Base-by-base conservation (phyloP, 164 flowering plant species). In the Aristolochia contorta region DNA sequence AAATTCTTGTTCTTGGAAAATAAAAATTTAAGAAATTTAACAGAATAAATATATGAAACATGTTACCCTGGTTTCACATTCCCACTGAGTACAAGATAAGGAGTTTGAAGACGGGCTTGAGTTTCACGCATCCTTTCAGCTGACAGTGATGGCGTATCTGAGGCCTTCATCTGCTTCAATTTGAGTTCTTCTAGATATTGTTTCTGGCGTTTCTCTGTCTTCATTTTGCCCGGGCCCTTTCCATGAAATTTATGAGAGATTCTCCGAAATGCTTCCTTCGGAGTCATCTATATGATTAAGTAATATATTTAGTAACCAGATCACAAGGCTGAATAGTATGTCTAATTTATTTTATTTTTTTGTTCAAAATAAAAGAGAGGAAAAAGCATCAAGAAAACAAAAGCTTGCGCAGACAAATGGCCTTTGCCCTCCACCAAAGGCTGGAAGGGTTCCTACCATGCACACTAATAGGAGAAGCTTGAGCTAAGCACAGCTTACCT, bases 241-340 rank as follows among this genome's bases (percentile, higher is more conserved):
- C 99, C 99, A 73, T 93, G 97, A 65, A 93, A 90, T 67, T 89
- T 89, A 67, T 90, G 99, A 50, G 99, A 93, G 62, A 93, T 67
- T 64, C 62, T 58, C 55, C 99, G 79, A 63, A 90, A 93, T 57
- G 99, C 96, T 74, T 93, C 97, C 71, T 93, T 90, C 18, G 99
- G 99, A 45, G 99, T 90, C 83, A 93, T 59, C 97, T 90, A 41
- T 43, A 37, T 37, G 43, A 37, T 37, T 10, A 37, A 37, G 9
- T 37, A 37, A 37, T 37, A n/a, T 10, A 37, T 3, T 37, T 37
- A 37, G 43, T 37, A 37, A 6, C 43, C 43, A 37, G 12, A 37
- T 37, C 43, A 37, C 12, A 37, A 37, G 43, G 43, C 43, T 6
- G 10, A 37, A 37, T 37, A 37, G 3, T 10, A 37, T 37, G 43